Evolutionary conservation across 2,329 filamentous ascomycete genomes (phyloP).

Genomic region (Fusarium begoniae): DNA sequence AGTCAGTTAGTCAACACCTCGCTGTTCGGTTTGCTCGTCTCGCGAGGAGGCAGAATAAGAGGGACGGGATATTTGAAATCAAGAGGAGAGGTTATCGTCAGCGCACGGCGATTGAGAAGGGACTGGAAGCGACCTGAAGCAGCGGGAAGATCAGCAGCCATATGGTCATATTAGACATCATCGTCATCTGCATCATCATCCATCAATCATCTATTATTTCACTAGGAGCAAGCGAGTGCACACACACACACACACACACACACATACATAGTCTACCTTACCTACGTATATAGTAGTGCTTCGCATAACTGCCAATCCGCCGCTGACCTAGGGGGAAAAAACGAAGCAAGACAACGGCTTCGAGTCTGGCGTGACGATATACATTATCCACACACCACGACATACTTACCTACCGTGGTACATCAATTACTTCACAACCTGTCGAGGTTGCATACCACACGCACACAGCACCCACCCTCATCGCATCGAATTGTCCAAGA

Average conservation of each 20-base stretch:
- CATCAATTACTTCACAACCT: not conserved
- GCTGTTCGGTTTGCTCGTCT: conserved; percentile 11
- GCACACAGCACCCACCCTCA: not conserved
- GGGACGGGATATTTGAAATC: conserved; percentile 28
- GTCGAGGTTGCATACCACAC: not conserved
- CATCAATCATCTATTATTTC: not conserved
- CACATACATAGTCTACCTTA: not conserved
- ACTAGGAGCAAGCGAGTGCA: conserved; percentile 5
- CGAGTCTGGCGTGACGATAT: conserved; percentile 22
- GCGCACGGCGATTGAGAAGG: not conserved
- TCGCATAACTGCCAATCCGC: conserved; percentile 11
- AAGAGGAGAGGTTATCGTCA: not conserved
- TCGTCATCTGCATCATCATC: conserved; percentile 26
- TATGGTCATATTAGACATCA: conserved; percentile 5
- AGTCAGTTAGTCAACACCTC: not conserved
- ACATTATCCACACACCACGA: conserved; percentile 4
- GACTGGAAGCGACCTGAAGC: conserved; percentile 25
- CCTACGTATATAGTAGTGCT: not conserved
- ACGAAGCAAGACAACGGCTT: conserved; percentile 29
- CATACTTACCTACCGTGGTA: not conserved
- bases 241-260: not conserved
- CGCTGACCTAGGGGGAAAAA: conserved; percentile 23
- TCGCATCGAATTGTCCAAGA: not conserved
- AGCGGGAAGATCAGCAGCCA: conserved; percentile 28
- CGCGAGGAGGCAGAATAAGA: not conserved